Percentiles rank a stretch among this genome's conserved stretches.
These are phyloP conservation scores for Fragaria vesca DNA, from an alignment of 306 rosid species.

Conservation along the genomic window DNA sequence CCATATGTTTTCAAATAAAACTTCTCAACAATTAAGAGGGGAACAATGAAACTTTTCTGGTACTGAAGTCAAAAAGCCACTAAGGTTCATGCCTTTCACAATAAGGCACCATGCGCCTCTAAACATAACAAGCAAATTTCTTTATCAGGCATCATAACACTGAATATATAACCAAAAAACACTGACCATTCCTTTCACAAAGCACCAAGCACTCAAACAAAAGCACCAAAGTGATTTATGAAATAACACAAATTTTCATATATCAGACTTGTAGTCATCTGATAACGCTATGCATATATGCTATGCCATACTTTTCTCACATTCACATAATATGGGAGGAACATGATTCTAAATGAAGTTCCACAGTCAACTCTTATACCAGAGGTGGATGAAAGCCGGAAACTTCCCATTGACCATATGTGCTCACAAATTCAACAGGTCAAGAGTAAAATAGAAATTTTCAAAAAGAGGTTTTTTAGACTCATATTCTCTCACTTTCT, in stretches of 20 bases:
- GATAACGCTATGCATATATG: neutral
- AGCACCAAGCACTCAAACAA: neutral
- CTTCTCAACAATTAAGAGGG: neutral
- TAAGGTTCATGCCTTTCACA: conserved; percentile 1
- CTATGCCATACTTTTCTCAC: neutral
- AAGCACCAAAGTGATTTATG: neutral
- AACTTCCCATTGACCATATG: neutral
- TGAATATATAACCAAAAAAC: neutral
- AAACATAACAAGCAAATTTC: neutral
- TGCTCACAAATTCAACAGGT: neutral
- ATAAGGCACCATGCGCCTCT: neutral
- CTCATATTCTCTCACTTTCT: neutral
- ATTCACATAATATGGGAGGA: neutral
- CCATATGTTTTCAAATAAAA: neutral
- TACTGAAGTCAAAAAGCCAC: conserved; percentile 1
- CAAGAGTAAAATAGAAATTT: neutral
- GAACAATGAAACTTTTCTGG: too few species aligned
- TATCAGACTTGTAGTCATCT: neutral
- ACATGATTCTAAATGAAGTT: neutral
- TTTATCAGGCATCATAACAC: neutral
- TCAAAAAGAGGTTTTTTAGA: neutral
- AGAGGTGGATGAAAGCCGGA: neutral
- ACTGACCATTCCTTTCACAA: neutral
- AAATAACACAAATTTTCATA: neutral
- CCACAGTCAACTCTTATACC: neutral